Percentiles rank a stretch among this genome's conserved stretches.
Evolutionary conservation across 768 basidiomycete species (phyloP).

Genomic region (Postia placenta): DNA sequence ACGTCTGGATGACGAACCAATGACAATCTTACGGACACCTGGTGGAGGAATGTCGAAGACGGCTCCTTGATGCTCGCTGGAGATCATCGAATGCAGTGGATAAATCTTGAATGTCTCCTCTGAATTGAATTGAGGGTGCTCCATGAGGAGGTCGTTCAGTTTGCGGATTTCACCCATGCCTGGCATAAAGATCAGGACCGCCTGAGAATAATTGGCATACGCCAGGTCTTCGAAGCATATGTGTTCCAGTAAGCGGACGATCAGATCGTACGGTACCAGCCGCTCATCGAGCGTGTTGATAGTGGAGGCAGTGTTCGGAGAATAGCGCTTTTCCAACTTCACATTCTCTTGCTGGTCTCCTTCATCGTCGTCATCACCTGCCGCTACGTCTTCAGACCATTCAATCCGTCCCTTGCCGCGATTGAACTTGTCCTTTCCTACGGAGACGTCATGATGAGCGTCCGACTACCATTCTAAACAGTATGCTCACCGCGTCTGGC

Average conservation of each 20-base stretch:
- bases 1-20: slow-evolving; percentile 68
- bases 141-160: slow-evolving; percentile 72
- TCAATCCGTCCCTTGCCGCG: slow-evolving; percentile 57
- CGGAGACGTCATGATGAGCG: not conserved
- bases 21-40: slow-evolving; percentile 88
- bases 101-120: slow-evolving; percentile 63
- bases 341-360: slow-evolving; percentile 37
- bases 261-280: slow-evolving; percentile 86
- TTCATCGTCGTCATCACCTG: slow-evolving; percentile 65
- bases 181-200: slow-evolving; percentile 90
- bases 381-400: slow-evolving; percentile 70
- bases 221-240: slow-evolving; percentile 66
- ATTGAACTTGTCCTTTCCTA: slow-evolving; percentile 61
- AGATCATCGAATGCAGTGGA: slow-evolving; percentile 89
- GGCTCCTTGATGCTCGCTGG: slow-evolving; percentile 83
- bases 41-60: slow-evolving; percentile 85
- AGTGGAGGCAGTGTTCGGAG: slow-evolving; percentile 63
- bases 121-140: slow-evolving; percentile 68
- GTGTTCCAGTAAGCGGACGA: slow-evolving; percentile 74
- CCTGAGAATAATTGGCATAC: slow-evolving; percentile 58
- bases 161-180: slow-evolving; percentile 91
- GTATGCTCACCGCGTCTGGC: slow-evolving; percentile 61
- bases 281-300: slow-evolving; percentile 86
- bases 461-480: no score
- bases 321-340: slow-evolving; percentile 78